Percentiles rank a stretch among this genome's conserved stretches.
Evolutionary conservation across 495 filamentous ascomycete genomes (phyloP).

Genomic region (Neurospora sp.): DNA sequence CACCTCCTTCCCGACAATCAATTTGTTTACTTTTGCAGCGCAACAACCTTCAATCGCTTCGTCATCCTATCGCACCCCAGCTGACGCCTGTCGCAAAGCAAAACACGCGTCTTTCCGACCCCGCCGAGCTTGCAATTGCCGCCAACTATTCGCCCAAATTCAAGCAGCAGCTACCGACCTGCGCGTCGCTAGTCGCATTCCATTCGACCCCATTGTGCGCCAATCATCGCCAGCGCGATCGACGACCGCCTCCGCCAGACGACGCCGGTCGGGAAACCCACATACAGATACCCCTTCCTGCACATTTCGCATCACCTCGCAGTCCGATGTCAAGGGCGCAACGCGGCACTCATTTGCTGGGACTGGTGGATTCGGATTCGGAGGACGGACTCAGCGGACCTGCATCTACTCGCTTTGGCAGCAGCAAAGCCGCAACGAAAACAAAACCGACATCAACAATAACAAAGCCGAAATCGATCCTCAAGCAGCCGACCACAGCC

Average conservation of each 20-base stretch:
- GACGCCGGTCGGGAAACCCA: neutral
- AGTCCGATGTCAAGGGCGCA: constrained; percentile 26
- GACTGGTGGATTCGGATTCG: constrained; percentile 57
- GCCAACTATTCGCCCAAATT: neutral
- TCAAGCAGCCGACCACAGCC: neutral
- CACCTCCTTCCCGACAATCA: neutral
- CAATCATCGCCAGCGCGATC: neutral
- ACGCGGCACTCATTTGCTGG: constrained; percentile 42
- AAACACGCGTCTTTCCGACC: neutral
- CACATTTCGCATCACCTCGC: neutral
- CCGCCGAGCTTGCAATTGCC: neutral
- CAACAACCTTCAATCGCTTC: neutral
- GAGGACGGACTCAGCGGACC: constrained; percentile 45
- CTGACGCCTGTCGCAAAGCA: neutral
- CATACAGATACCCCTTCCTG: neutral
- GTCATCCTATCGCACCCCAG: neutral
- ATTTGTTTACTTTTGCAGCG: constrained; percentile 9
- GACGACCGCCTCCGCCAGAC: neutral
- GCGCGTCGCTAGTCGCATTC: constrained; percentile 6
- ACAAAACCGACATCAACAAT: constrained; percentile 3
- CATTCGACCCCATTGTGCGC: neutral
- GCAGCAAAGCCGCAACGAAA: constrained; percentile 22
- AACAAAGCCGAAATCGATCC: neutral
- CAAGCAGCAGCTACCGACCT: constrained; percentile 1
- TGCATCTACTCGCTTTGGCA: constrained; percentile 22